These are phyloP conservation scores for Candida coquimbonensis DNA, from an alignment of 805 yeast species.

Conservation along the genomic window DNA sequence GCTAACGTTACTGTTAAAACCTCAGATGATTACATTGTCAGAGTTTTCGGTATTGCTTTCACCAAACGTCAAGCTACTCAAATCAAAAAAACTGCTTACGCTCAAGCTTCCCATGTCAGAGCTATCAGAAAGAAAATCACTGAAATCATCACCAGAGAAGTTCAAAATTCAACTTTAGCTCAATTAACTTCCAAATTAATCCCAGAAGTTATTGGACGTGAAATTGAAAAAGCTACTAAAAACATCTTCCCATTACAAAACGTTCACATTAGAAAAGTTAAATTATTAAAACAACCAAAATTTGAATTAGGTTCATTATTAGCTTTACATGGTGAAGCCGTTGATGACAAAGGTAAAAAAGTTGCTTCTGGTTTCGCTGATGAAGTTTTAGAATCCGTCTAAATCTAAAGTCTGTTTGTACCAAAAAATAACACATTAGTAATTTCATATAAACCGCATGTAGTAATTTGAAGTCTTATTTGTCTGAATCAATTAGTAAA, in stretches of 20 bases:
- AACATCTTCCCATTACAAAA: conserved; percentile 96
- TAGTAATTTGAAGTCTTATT: background rate
- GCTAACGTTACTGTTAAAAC: conserved; percentile 98
- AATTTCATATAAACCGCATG: background rate
- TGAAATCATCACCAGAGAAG: conserved; percentile 96
- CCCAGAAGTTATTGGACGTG: conserved; percentile 98
- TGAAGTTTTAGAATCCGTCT: conserved; percentile 95
- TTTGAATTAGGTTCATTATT: conserved; percentile 95
- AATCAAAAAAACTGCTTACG: conserved; percentile 95
- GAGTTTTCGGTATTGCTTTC: conserved; percentile 96
- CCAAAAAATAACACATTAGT: conserved; percentile 10
- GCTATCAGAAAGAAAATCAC: conserved; percentile 95
- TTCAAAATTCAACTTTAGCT: conserved; percentile 87
- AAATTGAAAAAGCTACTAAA: conserved; percentile 93
- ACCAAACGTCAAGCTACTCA: conserved; percentile 97
- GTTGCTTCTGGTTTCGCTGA: conserved; percentile 95
- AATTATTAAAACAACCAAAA: conserved; percentile 97
- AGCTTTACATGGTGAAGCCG: conserved; percentile 95
- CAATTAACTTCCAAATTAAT: conserved; percentile 96
- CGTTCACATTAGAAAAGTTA: conserved; percentile 98
- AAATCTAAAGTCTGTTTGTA: conserved; percentile 28
- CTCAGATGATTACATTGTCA: conserved; percentile 92
- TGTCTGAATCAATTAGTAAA: no score
- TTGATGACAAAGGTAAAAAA: conserved; percentile 97
- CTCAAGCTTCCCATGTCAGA: conserved; percentile 96